phyloP scores from a whole-genome alignment of 441 rosid genomes.

The Gossypium davidsonii region DNA sequence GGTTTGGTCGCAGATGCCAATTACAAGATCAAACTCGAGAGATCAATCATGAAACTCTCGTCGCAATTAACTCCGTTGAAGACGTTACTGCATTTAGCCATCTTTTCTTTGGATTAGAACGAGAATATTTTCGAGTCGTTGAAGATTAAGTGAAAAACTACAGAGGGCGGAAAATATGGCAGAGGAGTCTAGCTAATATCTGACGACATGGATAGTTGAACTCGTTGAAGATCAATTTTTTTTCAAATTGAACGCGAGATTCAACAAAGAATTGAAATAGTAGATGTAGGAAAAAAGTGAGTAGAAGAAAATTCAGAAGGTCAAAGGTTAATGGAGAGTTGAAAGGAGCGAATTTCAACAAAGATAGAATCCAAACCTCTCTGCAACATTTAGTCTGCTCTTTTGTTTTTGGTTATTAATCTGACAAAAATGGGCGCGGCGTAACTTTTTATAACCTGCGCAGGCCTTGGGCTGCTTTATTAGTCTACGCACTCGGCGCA shows the following conservation, averaged over 20 bases:
- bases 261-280: background rate
- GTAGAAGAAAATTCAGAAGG: background rate
- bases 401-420: background rate
- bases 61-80: conserved; percentile 11
- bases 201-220: conserved; percentile 68
- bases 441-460: background rate
- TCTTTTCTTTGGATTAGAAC: background rate
- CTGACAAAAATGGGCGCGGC: conserved; percentile 6
- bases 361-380: conserved; percentile 12
- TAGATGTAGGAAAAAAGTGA: background rate
- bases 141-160: background rate
- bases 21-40: conserved; percentile 21
- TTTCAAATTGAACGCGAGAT: background rate
- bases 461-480: background rate
- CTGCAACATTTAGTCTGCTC: background rate
- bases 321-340: background rate
- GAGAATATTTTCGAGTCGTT: background rate
- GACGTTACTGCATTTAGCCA: conserved; percentile 29
- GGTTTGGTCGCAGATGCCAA: conserved; percentile 15
- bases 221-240: conserved; percentile 16
- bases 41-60: conserved; percentile 9
- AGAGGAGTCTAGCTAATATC: conserved; percentile 61
- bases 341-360: background rate
- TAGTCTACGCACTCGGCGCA: conserved; percentile 22
- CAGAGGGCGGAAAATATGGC: conserved; percentile 1